Conservation (phyloP, 768 basidiomycete species). For the Lanmaoa pseudosensibilis region DNA sequence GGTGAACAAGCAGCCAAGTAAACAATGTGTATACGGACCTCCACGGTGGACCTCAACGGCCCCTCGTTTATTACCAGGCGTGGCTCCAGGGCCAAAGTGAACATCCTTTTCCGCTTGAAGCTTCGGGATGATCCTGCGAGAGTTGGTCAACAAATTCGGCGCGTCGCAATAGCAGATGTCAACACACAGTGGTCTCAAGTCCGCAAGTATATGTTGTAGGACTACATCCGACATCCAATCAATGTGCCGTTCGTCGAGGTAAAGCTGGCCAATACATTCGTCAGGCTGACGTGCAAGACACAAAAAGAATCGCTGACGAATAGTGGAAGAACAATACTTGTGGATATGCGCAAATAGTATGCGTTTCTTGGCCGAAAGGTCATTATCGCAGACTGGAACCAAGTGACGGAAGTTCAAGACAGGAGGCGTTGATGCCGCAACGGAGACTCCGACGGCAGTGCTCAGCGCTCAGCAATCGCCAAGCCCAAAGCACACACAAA, state of each 20-base stretch:
- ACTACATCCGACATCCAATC: conserved; percentile 88
- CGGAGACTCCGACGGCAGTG: too few relatives aligned
- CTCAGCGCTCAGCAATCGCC: background rate
- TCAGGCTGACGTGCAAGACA: conserved; percentile 1
- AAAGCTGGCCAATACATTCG: conserved; percentile 48
- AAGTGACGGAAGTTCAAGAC: background rate
- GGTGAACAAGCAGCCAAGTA: conserved; percentile 1
- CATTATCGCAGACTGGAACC: conserved; percentile 39
- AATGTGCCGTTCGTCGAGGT: conserved; percentile 85
- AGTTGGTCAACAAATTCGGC: background rate
- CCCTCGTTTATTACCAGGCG: conserved; percentile 57
- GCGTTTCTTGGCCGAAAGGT: conserved; percentile 70
- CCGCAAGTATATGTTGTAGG: conserved; percentile 77
- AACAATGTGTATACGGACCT: conserved; percentile 42
- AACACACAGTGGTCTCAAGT: conserved; percentile 68
- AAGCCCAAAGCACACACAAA: background rate
- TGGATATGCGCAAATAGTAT: conserved; percentile 80
- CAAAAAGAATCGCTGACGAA: conserved; percentile 50
- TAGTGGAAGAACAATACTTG: conserved; percentile 70
- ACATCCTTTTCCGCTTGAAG: conserved; percentile 57
- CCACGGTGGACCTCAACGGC: conserved; percentile 84
- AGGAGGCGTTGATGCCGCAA: background rate
- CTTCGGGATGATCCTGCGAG: conserved; percentile 63
- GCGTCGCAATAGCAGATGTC: background rate
- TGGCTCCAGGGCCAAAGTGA: conserved; percentile 39